Conservation (phyloP, 2,329 filamentous ascomycete species). For the Aspergillus phoenicis region DNA sequence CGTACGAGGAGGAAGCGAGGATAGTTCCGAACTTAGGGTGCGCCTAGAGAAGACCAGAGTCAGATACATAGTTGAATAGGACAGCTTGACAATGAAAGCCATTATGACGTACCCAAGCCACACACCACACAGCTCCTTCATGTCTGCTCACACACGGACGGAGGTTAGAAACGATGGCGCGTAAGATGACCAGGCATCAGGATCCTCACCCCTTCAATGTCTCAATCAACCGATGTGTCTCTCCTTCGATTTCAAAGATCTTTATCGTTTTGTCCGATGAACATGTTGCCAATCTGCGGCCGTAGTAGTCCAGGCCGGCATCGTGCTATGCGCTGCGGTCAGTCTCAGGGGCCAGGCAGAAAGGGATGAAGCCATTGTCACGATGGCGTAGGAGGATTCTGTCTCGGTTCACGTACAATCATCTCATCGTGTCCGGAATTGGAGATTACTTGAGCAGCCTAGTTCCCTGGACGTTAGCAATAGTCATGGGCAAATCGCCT, state of each 20-base stretch:
- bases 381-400: not conserved
- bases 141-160: constrained; percentile 60
- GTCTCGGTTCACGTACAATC: constrained; percentile 71
- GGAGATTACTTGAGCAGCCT: constrained; percentile 72
- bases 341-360: not conserved
- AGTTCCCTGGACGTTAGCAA: constrained; percentile 14
- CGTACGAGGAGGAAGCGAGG: constrained; percentile 90
- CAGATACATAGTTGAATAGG: not conserved
- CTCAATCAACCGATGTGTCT: constrained; percentile 84
- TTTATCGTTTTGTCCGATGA: constrained; percentile 99
- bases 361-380: constrained; percentile 9
- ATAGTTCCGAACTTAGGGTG: constrained; percentile 99
- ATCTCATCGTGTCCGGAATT: constrained; percentile 96
- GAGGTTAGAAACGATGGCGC: not conserved
- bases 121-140: constrained; percentile 96
- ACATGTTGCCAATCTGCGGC: constrained; percentile 91
- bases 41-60: constrained; percentile 54
- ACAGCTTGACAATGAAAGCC: not conserved
- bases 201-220: constrained; percentile 81
- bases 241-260: constrained; percentile 97
- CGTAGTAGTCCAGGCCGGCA: constrained; percentile 98
- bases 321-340: constrained; percentile 68
- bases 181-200: not conserved
- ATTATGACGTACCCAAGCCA: constrained; percentile 70
- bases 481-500: constrained; percentile 14